Evolutionary conservation across 2,329 filamentous ascomycete species (phyloP), one percentile per base, ranked within the genome.

Genomic region (Sclerotinia sclerotiorum): DNA sequence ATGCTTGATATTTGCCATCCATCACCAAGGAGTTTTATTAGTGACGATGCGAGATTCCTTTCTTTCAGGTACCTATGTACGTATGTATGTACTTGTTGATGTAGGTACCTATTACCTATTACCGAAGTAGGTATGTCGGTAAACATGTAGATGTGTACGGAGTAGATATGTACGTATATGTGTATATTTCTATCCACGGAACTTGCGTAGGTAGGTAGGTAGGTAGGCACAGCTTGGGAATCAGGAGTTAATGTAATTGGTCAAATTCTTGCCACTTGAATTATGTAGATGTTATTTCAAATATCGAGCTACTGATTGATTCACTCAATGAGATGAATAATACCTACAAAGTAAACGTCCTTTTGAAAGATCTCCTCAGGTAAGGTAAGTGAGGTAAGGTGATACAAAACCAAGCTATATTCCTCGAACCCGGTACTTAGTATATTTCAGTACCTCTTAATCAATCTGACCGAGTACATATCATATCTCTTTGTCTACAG

Each of bases 401-500:
- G 5, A 32, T 3, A 35, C 29, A 11, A 32, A 49, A 61, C 19
- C 44, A 49, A 35, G 10, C 21, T 24, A 35, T 39, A 29, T 46
- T 51, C 58, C 58, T 51, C 21, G 2, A 51, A 39, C 46, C 58
- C 29, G 58, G 58, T 62, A 51, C 46, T 39, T 39, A 51, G 35
- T 21, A 49, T n/a, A n/a, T 17, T 17, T n/a, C 32, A 17, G 55
- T 42, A 24, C 5, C 6, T n/a, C 8, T n/a, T 24, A 5, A 51
- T 15, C 35, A 35, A 35, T 24, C 32, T 42, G 39, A 35, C 32
- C 10, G 54, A 35, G 10, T 1, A 21, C 5, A 39, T 39, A 10
- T 39, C 32, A 46, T 19, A 55, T 6, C 54, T 56, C 19, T 21
- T 3, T 55, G 3, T 32, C 27, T 54, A 8, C 19, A 1, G 10